phyloP scores from a whole-genome alignment of 768 basidiomycete species.

The Leucosporidium scottii region DNA sequence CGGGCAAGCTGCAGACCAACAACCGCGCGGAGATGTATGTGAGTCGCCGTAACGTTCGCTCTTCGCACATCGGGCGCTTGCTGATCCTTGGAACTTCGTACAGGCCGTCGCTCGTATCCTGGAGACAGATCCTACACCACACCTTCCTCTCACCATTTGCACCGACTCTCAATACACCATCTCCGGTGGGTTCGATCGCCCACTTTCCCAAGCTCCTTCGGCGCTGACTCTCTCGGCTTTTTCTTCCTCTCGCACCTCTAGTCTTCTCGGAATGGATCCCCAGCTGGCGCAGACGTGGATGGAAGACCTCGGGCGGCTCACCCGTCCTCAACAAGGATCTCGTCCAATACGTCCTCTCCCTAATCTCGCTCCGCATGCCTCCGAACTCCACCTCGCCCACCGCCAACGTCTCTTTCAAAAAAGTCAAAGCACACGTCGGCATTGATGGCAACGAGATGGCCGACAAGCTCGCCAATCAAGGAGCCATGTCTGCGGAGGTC shows the following conservation, averaged over 20 bases:
- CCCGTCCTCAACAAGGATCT: slow-evolving; percentile 67
- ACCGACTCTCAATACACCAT: slow-evolving; percentile 83
- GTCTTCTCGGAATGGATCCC: slow-evolving; percentile 28
- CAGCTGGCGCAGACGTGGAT: slow-evolving; percentile 41
- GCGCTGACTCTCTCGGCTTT: neutral
- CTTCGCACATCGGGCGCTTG: neutral
- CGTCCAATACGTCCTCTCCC: slow-evolving; percentile 62
- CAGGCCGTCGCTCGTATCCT: slow-evolving; percentile 79
- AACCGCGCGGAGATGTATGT: slow-evolving; percentile 84
- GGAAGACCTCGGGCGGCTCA: slow-evolving; percentile 47
- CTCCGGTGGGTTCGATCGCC: slow-evolving; percentile 58
- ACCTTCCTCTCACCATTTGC: slow-evolving; percentile 60
- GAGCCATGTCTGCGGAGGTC: slow-evolving; percentile 45
- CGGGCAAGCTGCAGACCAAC: slow-evolving; percentile 57
- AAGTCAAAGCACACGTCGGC: slow-evolving; percentile 75
- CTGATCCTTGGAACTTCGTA: slow-evolving; percentile 1
- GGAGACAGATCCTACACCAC: slow-evolving; percentile 57
- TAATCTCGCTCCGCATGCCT: slow-evolving; percentile 39
- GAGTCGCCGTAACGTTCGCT: slow-evolving; percentile 34
- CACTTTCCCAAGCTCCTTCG: too few relatives aligned
- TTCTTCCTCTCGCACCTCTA: neutral
- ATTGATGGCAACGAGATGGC: slow-evolving; percentile 79
- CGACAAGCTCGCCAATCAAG: slow-evolving; percentile 62
- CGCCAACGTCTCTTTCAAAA: slow-evolving; percentile 52
- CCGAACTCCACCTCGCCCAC: slow-evolving; percentile 42